Conservation (phyloP, 768 basidiomycete species). For the Antrodiella citrinella region DNA sequence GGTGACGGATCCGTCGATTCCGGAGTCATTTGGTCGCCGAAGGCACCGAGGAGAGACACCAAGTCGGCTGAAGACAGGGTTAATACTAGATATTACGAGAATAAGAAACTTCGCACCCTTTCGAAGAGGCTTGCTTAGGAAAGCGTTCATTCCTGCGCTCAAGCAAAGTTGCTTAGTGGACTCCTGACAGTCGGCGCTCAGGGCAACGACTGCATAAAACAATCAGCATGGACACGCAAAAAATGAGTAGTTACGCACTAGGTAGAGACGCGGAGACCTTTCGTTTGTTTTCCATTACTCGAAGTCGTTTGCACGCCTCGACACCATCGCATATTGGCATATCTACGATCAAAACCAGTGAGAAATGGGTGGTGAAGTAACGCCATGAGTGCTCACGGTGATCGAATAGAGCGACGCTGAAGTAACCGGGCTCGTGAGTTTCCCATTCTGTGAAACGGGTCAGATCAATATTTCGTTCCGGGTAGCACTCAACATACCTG, state of each 20-base stretch:
- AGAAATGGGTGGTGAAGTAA: background rate
- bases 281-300: conserved; percentile 50
- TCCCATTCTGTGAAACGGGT: conserved; percentile 48
- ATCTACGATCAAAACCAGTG: conserved; percentile 29
- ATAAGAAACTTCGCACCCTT: conserved; percentile 31
- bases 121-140: conserved; percentile 66
- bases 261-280: conserved; percentile 43
- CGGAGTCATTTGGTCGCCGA: conserved; percentile 24
- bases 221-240: background rate
- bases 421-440: conserved; percentile 56
- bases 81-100: background rate
- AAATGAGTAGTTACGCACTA: conserved; percentile 31
- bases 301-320: conserved; percentile 59
- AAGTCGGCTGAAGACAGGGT: conserved; percentile 37
- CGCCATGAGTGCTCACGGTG: conserved; percentile 49
- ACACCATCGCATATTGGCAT: conserved; percentile 78
- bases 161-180: conserved; percentile 68
- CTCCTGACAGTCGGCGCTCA: conserved; percentile 73
- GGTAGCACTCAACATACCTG: conserved; percentile 27
- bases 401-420: conserved; percentile 64
- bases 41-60: conserved; percentile 44
- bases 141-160: conserved; percentile 74
- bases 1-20: conserved; percentile 6
- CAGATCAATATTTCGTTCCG: background rate
- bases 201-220: conserved; percentile 45